phyloP scores from a whole-genome alignment of 768 basidiomycete genomes.

The Sporobolomyces roseus region DNA sequence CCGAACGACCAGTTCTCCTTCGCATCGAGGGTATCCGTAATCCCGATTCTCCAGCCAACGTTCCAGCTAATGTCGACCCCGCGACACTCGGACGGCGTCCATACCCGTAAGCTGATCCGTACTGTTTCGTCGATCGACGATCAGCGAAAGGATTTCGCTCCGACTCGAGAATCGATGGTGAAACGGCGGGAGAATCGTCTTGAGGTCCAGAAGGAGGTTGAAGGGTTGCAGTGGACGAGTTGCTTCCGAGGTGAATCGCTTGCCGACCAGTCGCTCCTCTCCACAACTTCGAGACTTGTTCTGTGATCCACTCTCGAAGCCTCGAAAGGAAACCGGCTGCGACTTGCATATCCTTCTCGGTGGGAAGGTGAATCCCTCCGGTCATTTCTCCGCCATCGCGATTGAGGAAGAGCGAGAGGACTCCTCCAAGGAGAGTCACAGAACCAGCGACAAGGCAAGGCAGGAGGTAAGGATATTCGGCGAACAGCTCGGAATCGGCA shows the following conservation, averaged over 20 bases:
- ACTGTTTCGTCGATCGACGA: conserved; percentile 19
- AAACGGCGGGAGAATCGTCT: conserved; percentile 16
- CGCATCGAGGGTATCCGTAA: conserved; percentile 36
- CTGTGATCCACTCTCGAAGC: not conserved
- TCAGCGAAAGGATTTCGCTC: conserved; percentile 22
- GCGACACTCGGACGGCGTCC: not conserved
- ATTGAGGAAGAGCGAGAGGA: conserved; percentile 82
- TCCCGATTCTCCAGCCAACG: conserved; percentile 12
- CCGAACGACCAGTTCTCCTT: conserved; percentile 14
- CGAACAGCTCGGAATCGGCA: conserved; percentile 58
- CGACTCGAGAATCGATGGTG: conserved; percentile 21
- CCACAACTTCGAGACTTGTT: not conserved
- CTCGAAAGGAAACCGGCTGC: conserved; percentile 46
- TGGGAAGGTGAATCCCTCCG: conserved; percentile 73
- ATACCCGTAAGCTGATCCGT: conserved; percentile 41
- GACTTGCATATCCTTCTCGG: conserved; percentile 60
- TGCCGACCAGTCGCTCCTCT: not conserved
- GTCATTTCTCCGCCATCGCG: conserved; percentile 85
- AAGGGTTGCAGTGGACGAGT: not conserved
- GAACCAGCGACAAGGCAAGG: conserved; percentile 74
- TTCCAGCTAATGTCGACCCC: conserved; percentile 10
- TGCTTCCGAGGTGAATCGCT: conserved; percentile 10
- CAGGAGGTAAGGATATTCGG: conserved; percentile 80
- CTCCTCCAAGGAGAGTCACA: conserved; percentile 73
- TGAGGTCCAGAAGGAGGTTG: conserved; percentile 4